Conservation (phyloP, 371 early-diverging fungal genomes). For the Capillidium rhysosporum region DNA sequence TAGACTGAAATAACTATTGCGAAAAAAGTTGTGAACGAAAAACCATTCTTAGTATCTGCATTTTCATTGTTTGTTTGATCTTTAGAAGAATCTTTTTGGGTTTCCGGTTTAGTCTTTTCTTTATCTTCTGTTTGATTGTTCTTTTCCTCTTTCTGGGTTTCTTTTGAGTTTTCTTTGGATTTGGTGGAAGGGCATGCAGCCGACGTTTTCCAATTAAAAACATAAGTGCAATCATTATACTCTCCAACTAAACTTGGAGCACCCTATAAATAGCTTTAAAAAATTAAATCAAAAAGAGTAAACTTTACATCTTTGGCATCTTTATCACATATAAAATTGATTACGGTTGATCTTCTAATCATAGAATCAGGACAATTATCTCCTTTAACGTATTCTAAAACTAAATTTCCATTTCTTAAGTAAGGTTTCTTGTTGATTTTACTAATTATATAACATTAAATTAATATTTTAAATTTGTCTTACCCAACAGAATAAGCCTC, state of each 20-base stretch:
- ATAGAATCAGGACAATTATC: neutral
- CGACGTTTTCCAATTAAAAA: neutral
- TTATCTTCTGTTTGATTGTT: no score
- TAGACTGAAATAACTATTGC: neutral
- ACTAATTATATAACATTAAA: no score
- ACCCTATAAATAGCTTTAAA: neutral
- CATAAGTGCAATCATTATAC: neutral
- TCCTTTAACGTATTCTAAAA: neutral
- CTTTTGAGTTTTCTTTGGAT: neutral
- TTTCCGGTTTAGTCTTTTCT: no score
- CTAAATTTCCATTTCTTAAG: neutral
- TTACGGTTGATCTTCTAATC: neutral
- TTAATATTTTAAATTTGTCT: no score
- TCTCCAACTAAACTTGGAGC: neutral
- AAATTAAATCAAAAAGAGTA: neutral
- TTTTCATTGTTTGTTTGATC: no score
- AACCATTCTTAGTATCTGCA: neutral
- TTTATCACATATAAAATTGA: neutral
- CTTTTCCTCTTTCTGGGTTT: no score
- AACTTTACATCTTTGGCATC: neutral
- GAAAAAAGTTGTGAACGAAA: neutral
- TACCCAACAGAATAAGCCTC: no score
- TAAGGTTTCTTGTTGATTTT: neutral
- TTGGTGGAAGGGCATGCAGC: neutral
- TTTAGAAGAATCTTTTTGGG: no score